These are phyloP conservation scores for Parastagonospora nodorum DNA, from an alignment of 2,329 filamentous ascomycete genomes.

Conservation along the genomic window DNA sequence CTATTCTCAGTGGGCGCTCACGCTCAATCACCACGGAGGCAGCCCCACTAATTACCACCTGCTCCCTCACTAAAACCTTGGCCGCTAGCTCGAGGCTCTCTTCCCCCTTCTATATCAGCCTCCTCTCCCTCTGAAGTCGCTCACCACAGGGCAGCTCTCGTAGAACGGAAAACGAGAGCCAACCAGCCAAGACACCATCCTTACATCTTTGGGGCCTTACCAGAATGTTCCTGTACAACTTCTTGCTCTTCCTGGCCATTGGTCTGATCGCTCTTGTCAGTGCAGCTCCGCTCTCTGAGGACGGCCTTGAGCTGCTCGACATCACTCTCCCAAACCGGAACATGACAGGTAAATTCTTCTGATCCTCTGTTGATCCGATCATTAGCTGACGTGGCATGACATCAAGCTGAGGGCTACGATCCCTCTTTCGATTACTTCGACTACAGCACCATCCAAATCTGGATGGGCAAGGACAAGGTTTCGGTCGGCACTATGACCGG, in stretches of 20 bases:
- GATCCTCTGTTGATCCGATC: not conserved
- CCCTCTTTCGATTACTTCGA: slow-evolving; percentile 1
- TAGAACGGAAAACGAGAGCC: too few relatives aligned
- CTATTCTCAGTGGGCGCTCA: too few relatives aligned
- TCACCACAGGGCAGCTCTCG: too few relatives aligned
- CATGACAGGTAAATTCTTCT: not conserved
- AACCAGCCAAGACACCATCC: too few relatives aligned
- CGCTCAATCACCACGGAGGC: too few relatives aligned
- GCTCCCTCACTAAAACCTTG: too few relatives aligned
- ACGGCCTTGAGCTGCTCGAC: not conserved
- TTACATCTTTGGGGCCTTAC: too few relatives aligned
- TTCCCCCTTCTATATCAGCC: too few relatives aligned
- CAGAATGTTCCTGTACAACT: not conserved
- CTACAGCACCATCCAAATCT: slow-evolving; percentile 2
- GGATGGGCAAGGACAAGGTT: not conserved
- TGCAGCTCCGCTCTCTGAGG: not conserved
- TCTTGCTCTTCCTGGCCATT: not conserved
- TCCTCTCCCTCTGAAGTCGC: too few relatives aligned
- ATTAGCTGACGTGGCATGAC: not conserved
- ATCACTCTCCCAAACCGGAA: not conserved
- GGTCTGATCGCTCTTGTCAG: not conserved
- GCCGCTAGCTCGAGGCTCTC: too few relatives aligned
- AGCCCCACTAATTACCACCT: too few relatives aligned
- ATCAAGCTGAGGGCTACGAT: not conserved
- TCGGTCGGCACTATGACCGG: not conserved